Conservation (phyloP, 169 alveolate genomes). For the Babesia ovis region DNA sequence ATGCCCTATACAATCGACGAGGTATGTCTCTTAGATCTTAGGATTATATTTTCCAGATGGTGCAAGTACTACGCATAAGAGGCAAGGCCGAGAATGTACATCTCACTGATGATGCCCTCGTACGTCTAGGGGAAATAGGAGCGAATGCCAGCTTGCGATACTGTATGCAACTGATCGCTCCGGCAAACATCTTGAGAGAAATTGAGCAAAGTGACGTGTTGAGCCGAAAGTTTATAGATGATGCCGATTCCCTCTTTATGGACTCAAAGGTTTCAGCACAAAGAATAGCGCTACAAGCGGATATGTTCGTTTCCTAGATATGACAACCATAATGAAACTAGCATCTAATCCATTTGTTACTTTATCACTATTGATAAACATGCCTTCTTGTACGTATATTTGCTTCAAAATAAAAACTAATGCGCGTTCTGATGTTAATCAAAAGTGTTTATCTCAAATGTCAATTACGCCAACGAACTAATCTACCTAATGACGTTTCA, state of each 20-base stretch:
- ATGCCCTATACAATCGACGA: constrained; percentile 94
- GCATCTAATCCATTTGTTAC: too few relatives aligned
- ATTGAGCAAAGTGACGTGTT: constrained; percentile 90
- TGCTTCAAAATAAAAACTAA: too few relatives aligned
- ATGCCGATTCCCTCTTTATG: constrained; percentile 92
- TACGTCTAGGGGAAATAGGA: constrained; percentile 95
- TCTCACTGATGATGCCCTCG: constrained; percentile 94
- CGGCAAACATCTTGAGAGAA: constrained; percentile 93
- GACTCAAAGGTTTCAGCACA: constrained; percentile 97
- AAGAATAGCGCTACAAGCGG: constrained; percentile 91
- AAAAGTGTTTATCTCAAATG: too few relatives aligned
- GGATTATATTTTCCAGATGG: constrained; percentile 32
- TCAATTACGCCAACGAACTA: too few relatives aligned
- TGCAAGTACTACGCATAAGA: constrained; percentile 94
- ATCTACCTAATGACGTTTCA: too few relatives aligned
- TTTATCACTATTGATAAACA: too few relatives aligned
- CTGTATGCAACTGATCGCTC: constrained; percentile 94
- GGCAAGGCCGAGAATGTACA: constrained; percentile 94
- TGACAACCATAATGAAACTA: too few relatives aligned
- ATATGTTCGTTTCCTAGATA: constrained; percentile 79
- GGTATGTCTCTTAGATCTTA: constrained; percentile 53
- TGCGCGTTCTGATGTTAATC: too few relatives aligned
- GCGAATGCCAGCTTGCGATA: constrained; percentile 93
- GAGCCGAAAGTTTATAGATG: constrained; percentile 90
- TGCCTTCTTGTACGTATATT: too few relatives aligned